Percentiles rank a stretch among this genome's conserved stretches.
phyloP scores from a whole-genome alignment of 768 basidiomycete species.

The Tremella mesenterica region DNA sequence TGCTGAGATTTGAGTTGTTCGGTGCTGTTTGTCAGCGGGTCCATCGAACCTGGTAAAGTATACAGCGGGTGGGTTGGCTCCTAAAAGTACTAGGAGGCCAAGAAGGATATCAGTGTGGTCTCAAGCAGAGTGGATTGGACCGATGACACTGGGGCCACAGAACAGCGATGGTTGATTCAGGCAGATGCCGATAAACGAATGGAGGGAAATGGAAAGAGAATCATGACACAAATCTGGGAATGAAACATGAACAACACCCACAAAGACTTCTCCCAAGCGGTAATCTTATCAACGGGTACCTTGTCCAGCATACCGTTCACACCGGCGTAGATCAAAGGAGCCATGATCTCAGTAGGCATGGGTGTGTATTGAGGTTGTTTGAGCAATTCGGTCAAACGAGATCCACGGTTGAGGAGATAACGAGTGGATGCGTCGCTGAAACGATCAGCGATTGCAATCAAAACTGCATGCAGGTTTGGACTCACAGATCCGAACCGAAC shows the following conservation, averaged over 20 bases:
- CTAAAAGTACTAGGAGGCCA: neutral
- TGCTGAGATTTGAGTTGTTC: conserved; percentile 71
- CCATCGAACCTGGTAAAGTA: no score
- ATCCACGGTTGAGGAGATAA: conserved; percentile 95
- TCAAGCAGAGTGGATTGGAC: no score
- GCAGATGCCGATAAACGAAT: no score
- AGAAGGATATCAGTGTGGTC: neutral
- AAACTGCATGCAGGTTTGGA: neutral
- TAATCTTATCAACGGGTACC: conserved; percentile 85
- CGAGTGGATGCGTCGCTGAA: conserved; percentile 82
- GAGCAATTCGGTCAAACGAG: conserved; percentile 83
- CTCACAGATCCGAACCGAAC: conserved; percentile 90
- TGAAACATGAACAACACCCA: conserved; percentile 48
- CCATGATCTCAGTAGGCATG: conserved; percentile 91
- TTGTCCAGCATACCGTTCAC: conserved; percentile 98
- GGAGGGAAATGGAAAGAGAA: no score
- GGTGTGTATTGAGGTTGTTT: conserved; percentile 89
- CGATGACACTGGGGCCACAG: no score
- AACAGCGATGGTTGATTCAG: no score
- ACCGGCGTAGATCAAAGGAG: conserved; percentile 98
- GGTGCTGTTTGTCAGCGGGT: no score
- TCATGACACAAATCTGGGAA: no score
- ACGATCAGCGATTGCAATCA: conserved; percentile 1
- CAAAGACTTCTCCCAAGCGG: conserved; percentile 49
- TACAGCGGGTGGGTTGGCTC: neutral